These are phyloP conservation scores for Jimgerdemannia lactiflua DNA, from an alignment of 192 early-diverging fungal species.

Conservation along the genomic window DNA sequence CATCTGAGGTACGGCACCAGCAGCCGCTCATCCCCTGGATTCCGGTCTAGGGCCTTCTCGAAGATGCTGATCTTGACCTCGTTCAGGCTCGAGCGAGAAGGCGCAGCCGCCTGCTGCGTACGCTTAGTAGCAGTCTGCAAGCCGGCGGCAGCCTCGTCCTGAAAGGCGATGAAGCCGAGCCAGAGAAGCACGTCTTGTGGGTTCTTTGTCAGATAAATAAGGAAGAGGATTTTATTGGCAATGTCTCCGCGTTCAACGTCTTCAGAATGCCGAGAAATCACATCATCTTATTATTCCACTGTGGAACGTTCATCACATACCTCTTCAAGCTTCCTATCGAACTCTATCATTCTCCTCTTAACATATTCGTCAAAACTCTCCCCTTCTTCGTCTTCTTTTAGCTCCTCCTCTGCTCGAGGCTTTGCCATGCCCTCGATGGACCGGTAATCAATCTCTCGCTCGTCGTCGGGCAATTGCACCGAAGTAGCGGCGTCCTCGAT, in stretches of 20 bases:
- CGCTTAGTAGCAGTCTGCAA: conserved; percentile 7
- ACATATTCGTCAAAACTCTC: conserved; percentile 35
- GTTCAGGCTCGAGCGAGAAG: conserved; percentile 19
- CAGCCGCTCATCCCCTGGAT: conserved; percentile 40
- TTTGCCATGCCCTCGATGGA: conserved; percentile 43
- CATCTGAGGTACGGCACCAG: conserved; percentile 44
- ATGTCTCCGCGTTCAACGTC: neutral
- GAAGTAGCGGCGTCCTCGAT: neutral
- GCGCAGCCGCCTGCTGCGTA: conserved; percentile 8
- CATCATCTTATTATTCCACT: neutral
- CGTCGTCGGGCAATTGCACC: neutral
- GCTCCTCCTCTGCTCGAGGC: conserved; percentile 22
- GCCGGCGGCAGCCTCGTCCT: conserved; percentile 34
- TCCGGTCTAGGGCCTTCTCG: conserved; percentile 49
- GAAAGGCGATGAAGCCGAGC: conserved; percentile 51
- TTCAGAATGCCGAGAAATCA: neutral
- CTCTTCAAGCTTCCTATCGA: conserved; percentile 19
- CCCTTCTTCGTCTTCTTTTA: conserved; percentile 29
- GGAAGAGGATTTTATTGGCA: neutral
- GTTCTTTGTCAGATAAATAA: conserved; percentile 19
- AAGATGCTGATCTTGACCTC: conserved; percentile 55
- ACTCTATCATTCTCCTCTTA: conserved; percentile 30
- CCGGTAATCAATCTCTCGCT: conserved; percentile 35
- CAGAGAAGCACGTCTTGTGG: conserved; percentile 42
- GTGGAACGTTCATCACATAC: neutral